These are phyloP conservation scores for Mediolabrus comicus DNA, from an alignment of 108 stramenopile genomes.

Conservation along the genomic window DNA sequence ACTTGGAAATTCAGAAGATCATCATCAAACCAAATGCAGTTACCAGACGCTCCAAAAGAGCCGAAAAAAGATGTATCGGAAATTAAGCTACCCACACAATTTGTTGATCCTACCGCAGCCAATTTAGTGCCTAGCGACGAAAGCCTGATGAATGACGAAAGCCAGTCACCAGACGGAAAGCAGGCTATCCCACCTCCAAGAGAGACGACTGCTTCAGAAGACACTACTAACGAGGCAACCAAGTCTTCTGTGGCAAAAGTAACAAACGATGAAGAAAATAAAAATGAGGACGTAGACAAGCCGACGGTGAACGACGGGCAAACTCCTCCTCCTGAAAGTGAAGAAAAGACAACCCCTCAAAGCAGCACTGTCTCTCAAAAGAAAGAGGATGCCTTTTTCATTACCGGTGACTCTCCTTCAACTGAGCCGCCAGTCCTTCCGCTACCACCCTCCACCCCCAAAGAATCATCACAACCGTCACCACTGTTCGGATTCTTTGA, in stretches of 20 bases:
- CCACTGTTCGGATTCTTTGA: slow-evolving; percentile 15
- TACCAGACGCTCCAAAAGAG: slow-evolving; percentile 9
- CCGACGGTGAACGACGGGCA: not conserved
- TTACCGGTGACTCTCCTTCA: not conserved
- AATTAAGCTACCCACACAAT: not conserved
- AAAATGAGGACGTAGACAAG: not conserved
- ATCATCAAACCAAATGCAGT: slow-evolving; percentile 26
- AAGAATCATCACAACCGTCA: not conserved
- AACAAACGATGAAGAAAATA: not conserved
- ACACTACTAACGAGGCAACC: not conserved
- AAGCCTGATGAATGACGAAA: not conserved
- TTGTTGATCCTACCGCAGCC: slow-evolving; percentile 2
- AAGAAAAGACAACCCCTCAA: not conserved
- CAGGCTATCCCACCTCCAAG: not conserved
- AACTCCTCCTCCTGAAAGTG: not conserved
- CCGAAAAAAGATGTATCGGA: not conserved
- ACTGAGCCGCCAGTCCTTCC: not conserved
- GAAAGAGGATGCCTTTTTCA: not conserved
- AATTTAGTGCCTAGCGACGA: not conserved
- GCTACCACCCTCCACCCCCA: slow-evolving; percentile 6
- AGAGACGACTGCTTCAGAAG: not conserved
- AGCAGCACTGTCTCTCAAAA: not conserved
- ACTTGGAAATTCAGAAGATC: slow-evolving; percentile 22
- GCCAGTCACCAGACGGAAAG: not conserved
- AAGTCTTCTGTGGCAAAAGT: not conserved